These are phyloP conservation scores for Chenopodium album DNA, from an alignment of 148 eudicot species.

Conservation along the genomic window DNA sequence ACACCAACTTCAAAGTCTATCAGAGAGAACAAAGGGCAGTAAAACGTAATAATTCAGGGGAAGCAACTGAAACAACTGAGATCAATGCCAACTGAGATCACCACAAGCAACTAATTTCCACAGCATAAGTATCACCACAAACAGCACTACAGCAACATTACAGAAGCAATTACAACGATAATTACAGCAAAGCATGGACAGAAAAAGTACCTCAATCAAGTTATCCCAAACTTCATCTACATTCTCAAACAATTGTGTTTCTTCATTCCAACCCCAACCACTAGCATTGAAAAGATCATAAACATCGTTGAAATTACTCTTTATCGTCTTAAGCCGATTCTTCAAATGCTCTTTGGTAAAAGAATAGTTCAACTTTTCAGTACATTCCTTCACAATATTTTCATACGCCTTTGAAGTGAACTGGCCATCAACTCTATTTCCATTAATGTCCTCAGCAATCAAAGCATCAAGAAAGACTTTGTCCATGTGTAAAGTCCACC, in stretches of 20 bases:
- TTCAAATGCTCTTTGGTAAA: constrained; percentile 7
- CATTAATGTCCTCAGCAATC: neutral
- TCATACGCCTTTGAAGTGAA: constrained; percentile 15
- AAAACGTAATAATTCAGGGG: no score
- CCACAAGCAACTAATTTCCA: no score
- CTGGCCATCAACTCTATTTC: constrained; percentile 10
- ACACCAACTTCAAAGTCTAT: no score
- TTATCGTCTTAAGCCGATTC: constrained; percentile 3
- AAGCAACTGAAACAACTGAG: no score
- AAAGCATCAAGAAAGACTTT: constrained; percentile 5
- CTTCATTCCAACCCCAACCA: constrained; percentile 10
- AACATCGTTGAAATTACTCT: neutral
- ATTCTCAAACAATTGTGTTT: neutral
- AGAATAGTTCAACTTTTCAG: neutral
- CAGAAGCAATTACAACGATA: no score
- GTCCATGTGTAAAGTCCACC: neutral
- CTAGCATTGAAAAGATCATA: neutral
- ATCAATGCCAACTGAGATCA: no score
- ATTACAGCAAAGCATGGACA: no score
- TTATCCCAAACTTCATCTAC: constrained; percentile 10
- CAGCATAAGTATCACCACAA: no score
- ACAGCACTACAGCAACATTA: no score
- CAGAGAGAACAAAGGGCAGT: no score
- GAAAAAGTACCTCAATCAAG: neutral
- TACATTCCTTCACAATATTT: neutral